Conservation (phyloP, 257 asterid genomes). For the Penstemon newberryi region DNA sequence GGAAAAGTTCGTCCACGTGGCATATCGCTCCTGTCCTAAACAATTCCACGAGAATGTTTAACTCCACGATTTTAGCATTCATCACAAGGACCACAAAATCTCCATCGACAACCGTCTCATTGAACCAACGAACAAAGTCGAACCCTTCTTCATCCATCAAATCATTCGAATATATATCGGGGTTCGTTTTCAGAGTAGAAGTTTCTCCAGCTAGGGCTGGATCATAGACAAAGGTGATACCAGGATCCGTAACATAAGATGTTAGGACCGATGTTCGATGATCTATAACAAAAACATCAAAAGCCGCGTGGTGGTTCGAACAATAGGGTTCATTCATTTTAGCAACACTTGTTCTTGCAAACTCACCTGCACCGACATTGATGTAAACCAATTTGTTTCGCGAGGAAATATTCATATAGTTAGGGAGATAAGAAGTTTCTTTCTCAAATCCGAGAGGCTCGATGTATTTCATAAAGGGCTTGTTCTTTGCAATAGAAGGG, state of each 20-base stretch:
- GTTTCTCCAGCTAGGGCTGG: slow-evolving; percentile 55
- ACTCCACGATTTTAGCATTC: slow-evolving; percentile 49
- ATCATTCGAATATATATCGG: slow-evolving; percentile 56
- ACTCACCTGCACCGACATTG: slow-evolving; percentile 70
- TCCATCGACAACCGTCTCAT: slow-evolving; percentile 53
- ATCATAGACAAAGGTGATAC: slow-evolving; percentile 64
- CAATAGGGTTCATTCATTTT: slow-evolving; percentile 47
- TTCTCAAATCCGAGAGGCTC: slow-evolving; percentile 51
- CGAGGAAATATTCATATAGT: slow-evolving; percentile 65
- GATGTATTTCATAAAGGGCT: slow-evolving; percentile 53
- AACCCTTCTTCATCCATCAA: slow-evolving; percentile 64
- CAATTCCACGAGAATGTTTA: slow-evolving; percentile 55
- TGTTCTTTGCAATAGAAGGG: slow-evolving; percentile 58
- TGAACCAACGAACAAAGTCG: slow-evolving; percentile 66
- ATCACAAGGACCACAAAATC: slow-evolving; percentile 76
- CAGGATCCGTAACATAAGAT: slow-evolving; percentile 53
- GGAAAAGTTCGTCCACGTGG: slow-evolving; percentile 60
- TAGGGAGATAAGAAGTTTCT: slow-evolving; percentile 55
- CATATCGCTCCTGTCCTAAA: slow-evolving; percentile 64
- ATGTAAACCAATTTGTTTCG: slow-evolving; percentile 69
- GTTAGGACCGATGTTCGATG: slow-evolving; percentile 62
- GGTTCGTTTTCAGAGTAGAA: slow-evolving; percentile 27
- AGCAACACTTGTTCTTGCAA: slow-evolving; percentile 40
- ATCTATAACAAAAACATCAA: slow-evolving; percentile 61
- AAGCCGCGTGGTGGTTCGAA: slow-evolving; percentile 39